These are phyloP conservation scores for Tilletia indica DNA, from an alignment of 1,284 basidiomycete species.

Conservation along the genomic window DNA sequence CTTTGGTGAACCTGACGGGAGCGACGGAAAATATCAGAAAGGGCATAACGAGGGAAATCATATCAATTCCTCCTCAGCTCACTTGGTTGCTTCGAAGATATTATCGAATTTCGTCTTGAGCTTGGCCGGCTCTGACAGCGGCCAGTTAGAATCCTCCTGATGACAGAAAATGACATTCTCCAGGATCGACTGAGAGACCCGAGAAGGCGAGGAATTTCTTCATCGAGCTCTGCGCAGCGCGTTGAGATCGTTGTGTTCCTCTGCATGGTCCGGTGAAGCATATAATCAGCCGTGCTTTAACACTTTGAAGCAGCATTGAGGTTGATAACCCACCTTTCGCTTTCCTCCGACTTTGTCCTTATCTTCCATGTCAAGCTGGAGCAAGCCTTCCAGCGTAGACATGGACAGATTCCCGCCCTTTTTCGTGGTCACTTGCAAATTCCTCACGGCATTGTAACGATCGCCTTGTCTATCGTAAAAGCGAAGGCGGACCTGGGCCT, in stretches of 20 bases:
- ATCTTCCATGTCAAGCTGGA: slow-evolving; percentile 70
- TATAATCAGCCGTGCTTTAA: background rate
- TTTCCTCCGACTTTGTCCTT: slow-evolving; percentile 60
- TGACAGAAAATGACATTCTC: slow-evolving; percentile 99
- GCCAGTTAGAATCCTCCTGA: slow-evolving; percentile 99
- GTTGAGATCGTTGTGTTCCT: slow-evolving; percentile 42
- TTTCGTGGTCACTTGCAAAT: slow-evolving; percentile 88
- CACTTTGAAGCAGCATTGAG: background rate
- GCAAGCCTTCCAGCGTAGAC: slow-evolving; percentile 94
- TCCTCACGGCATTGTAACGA: slow-evolving; percentile 64
- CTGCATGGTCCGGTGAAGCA: background rate
- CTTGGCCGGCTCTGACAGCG: slow-evolving; percentile 81
- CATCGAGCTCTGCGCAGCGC: slow-evolving; percentile 72
- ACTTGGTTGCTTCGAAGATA: slow-evolving; percentile 88
- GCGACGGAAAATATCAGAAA: background rate
- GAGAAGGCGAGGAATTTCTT: slow-evolving; percentile 77
- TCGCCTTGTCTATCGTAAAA: slow-evolving; percentile 77
- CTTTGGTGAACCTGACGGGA: slow-evolving; percentile 68
- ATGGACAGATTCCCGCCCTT: slow-evolving; percentile 70
- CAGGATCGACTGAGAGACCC: slow-evolving; percentile 92
- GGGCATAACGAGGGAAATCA: background rate
- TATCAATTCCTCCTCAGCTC: background rate
- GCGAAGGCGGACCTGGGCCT: slow-evolving; percentile 92
- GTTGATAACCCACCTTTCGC: slow-evolving; percentile 66
- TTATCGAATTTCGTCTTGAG: slow-evolving; percentile 99